phyloP scores from a whole-genome alignment of 768 basidiomycete genomes.

The Mycena alexandri region DNA sequence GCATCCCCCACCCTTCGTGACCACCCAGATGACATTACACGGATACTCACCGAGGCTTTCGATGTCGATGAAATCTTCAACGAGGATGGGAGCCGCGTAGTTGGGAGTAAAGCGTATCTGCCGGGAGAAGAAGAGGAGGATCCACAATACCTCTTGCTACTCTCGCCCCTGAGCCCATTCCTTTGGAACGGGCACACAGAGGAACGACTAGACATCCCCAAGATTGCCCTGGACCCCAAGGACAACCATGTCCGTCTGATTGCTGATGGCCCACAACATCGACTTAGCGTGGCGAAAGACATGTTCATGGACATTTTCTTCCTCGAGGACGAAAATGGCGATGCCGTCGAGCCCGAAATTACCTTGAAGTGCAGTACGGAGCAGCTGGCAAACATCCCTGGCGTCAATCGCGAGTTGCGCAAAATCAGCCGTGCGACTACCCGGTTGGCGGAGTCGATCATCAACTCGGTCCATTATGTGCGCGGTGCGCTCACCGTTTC shows the following conservation, averaged over 20 bases:
- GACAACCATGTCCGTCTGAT: conserved; percentile 93
- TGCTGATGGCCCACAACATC: conserved; percentile 87
- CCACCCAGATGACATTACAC: conserved; percentile 79
- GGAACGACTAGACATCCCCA: conserved; percentile 75
- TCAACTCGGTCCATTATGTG: conserved; percentile 92
- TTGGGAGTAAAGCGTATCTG: conserved; percentile 55
- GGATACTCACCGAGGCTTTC: conserved; percentile 89
- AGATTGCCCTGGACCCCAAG: conserved; percentile 83
- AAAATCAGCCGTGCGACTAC: conserved; percentile 93
- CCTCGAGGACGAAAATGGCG: conserved; percentile 74
- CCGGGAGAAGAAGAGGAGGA: conserved; percentile 65
- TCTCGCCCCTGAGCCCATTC: conserved; percentile 89
- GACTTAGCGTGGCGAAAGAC: conserved; percentile 82
- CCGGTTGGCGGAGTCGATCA: conserved; percentile 91
- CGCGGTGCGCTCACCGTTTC: conserved; percentile 72
- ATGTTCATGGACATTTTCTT: conserved; percentile 77
- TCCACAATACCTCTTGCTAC: conserved; percentile 82
- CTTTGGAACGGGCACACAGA: conserved; percentile 93
- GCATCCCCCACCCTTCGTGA: conserved; percentile 84
- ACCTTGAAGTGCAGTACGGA: conserved; percentile 71
- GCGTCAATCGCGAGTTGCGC: conserved; percentile 88
- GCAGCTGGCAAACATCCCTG: conserved; percentile 91
- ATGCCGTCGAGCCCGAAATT: conserved; percentile 57
- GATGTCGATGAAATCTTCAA: conserved; percentile 75
- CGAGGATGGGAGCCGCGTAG: conserved; percentile 64